Base-by-base conservation (phyloP, 805 yeast genomes). In the Zygosaccharomyces kombuchaensis region DNA sequence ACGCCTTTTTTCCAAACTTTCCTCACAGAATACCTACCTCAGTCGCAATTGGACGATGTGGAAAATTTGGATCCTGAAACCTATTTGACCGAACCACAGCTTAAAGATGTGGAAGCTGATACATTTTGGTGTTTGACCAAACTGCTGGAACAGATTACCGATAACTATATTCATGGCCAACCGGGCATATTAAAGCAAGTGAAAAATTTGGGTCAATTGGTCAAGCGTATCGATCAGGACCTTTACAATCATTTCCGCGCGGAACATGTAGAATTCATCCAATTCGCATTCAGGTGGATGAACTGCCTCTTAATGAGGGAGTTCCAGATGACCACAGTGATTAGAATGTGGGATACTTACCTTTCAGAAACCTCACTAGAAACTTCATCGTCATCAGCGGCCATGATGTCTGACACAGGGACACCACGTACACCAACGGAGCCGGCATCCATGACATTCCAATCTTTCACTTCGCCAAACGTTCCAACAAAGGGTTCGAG, bases 311-410 rank as follows among this genome's bases (percentile, higher is more conserved):
- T 93, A 40, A 93, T 93, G 99, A 78, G 99, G 54, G 99, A 93
- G 58, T 74, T 93, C 36, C 80, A 83, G 34, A 80, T 93, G 58
- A 71, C 72, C 25, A 77, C 87, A 49, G 85, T 90, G 4, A 81
- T 90, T 17, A 74, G 99, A 46, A 91, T 93, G 96, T 93, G 99
- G 98, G 99, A 93, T 62, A 90, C 99, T 0, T 93, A 93, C 63
- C 65, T 86, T 3, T 77, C 87, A 40, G 89, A 86, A 59, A 76
- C 78, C 16, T 65, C 69, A 1, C 82, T 84, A 2, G 68, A 64
- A 27, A 57, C 57, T 14, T 50, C 57, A 7, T 50, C 57, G 6
- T 49, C 59, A 3, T 35, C 61, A 7, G 41, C 53, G 6, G 51
- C 48, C 5, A 9, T 46, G 17, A 44, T 38, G 6, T 19, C 54